Evolutionary conservation across 164 flowering plant genomes (phyloP), one percentile per base, ranked within the genome.

Genomic region (Aristolochia californica): DNA sequence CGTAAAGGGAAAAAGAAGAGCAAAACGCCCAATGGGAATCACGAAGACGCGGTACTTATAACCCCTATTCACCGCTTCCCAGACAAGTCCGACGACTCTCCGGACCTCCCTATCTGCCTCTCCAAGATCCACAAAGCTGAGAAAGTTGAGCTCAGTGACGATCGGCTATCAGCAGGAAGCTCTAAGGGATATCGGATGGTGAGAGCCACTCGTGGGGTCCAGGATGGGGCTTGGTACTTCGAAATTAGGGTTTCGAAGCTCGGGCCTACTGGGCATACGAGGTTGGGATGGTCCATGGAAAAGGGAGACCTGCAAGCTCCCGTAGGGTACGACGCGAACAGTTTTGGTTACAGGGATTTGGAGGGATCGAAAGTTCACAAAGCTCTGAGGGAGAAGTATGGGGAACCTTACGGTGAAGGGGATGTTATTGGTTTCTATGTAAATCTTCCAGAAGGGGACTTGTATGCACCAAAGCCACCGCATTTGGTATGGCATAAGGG

Each of bases 231-330:
- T 0, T 94, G 99, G 97, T 94, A 83, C 66, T 90, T 83, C 53
- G 99, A 94, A 70, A 88, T 90, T 40, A 87, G 63, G 71, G 81
- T 90, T 50, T 73, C 65, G 62, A 68, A 65, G 24, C 75, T 94
- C 71, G 99, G 99, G 27, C 93, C 79, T 25, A 75, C 84, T 0
- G 99, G 99, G 66, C 99, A 94, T 62, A 85, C 93, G 2, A 75
- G 99, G 61, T 72, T 94, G 0, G 99, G 99, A n/a, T 94, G 96
- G 93, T 75, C 96, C 12, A 90, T 79, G 11, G 96, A 90, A 72
- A 89, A 87, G 44, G 99, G 97, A 64, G 97, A 94, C 61, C 75
- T 94, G 80, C 99, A 94, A 77, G 97, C 96, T 1, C 99, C 99
- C 0, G 99, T 94, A 4, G 99, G 99, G 38, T 94, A 85, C 40